These are phyloP conservation scores for Exsudoporus frostii DNA, from an alignment of 768 basidiomycete genomes.

Conservation along the genomic window DNA sequence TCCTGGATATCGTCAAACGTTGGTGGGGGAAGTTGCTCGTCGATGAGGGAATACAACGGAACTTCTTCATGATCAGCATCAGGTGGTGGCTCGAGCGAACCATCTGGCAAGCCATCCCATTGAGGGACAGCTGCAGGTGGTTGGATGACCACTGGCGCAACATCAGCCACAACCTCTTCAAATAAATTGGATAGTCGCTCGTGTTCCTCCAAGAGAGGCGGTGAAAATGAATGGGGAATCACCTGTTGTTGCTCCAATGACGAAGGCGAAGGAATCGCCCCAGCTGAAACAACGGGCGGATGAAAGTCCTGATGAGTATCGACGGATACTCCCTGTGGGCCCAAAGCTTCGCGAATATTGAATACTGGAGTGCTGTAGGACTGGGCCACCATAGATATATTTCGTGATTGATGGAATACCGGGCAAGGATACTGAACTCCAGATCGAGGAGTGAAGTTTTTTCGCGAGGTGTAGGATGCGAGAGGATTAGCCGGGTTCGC, in stretches of 20 bases:
- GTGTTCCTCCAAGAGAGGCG: constrained; percentile 4
- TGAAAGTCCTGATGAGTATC: background rate
- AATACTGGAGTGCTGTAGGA: background rate
- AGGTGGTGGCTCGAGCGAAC: background rate
- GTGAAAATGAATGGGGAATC: background rate
- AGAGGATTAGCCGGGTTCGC: background rate
- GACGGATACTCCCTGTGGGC: background rate
- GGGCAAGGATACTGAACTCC: background rate
- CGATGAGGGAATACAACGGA: constrained; percentile 23
- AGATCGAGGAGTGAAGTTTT: background rate
- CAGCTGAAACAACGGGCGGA: background rate
- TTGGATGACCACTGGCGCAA: background rate
- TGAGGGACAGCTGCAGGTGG: background rate
- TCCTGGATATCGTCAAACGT: constrained; percentile 19
- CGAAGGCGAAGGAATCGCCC: background rate
- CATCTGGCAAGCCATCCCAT: background rate
- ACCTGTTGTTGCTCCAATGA: background rate
- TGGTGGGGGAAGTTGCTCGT: constrained; percentile 24
- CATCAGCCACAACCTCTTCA: background rate
- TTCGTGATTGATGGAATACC: background rate
- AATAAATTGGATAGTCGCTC: background rate
- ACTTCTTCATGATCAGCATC: constrained; percentile 16
- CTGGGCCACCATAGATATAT: background rate
- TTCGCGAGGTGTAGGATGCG: background rate
- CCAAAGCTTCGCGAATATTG: background rate